Conservation (phyloP, 495 filamentous ascomycete genomes). For the Podospora didyma region DNA sequence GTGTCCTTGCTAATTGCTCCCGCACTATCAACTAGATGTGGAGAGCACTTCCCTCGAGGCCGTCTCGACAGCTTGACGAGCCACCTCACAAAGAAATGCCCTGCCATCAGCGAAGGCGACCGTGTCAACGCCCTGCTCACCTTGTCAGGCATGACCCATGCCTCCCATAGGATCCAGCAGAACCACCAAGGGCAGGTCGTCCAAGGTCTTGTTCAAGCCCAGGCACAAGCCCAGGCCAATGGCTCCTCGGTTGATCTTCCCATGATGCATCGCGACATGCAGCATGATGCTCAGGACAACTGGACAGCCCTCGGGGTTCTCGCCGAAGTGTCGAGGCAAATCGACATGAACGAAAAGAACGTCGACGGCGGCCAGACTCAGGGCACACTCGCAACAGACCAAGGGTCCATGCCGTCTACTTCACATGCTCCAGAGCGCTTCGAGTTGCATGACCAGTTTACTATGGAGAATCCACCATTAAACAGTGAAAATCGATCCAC, state of each 20-base stretch:
- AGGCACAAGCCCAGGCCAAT: constrained; percentile 27
- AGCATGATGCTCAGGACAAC: constrained; percentile 24
- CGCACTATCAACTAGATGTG: constrained; percentile 45
- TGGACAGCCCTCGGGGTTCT: constrained; percentile 76
- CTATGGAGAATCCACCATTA: constrained; percentile 41
- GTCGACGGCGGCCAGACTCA: constrained; percentile 32
- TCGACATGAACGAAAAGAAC: constrained; percentile 51
- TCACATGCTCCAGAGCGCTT: constrained; percentile 29
- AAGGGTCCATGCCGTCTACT: background rate
- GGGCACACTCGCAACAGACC: background rate
- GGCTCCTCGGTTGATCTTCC: constrained; percentile 26
- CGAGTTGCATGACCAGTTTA: constrained; percentile 49
- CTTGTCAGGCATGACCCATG: constrained; percentile 37
- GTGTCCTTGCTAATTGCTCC: constrained; percentile 1
- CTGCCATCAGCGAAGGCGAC: constrained; percentile 62
- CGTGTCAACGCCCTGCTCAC: constrained; percentile 60
- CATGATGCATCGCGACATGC: constrained; percentile 23
- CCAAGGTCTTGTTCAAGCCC: constrained; percentile 38
- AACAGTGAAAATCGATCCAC: constrained; percentile 31
- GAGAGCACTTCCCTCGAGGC: constrained; percentile 80
- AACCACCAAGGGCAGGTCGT: constrained; percentile 16
- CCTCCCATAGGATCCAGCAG: constrained; percentile 23
- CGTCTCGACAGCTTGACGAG: constrained; percentile 72
- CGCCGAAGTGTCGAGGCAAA: constrained; percentile 75
- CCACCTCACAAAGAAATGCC: constrained; percentile 79